Base-by-base conservation (phyloP, 257 asterid genomes). In the Solanum verrucosum region DNA sequence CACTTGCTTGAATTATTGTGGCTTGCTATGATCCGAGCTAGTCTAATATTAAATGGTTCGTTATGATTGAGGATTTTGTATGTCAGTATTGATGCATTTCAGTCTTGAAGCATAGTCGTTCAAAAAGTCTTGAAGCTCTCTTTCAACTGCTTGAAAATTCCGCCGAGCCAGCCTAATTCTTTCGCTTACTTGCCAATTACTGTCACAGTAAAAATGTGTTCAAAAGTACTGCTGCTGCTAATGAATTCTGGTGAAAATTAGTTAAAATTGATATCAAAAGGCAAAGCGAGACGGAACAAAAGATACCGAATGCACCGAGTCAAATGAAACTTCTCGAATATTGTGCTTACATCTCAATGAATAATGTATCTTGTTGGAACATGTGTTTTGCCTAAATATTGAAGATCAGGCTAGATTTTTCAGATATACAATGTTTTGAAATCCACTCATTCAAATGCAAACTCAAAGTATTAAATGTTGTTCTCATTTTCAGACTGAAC, bases 401-500 rank as follows among this genome's bases (percentile, higher is more conserved):
- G 85, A 49, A 82, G 85, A 29, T 29, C 40, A 44, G 42, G 85
- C 70, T 82, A 82, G 85, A 46, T 37, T 82, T 82, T 82, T 29
- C 44, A 29, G 21, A 49, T 82, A 82, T 12, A 31, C 70, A 44
- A 44, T 29, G 70, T 49, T 49, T 81, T 82, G 70, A 82, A 82
- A 29, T 82, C 27, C 21, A 82, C 6, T 31, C 68, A 49, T 82
- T 52, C 44, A 82, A 49, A 29, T 82, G 71, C 84, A 78, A 10
- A 38, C 16, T 40, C 25, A 52, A 84, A 75, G 42, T 87, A 37
- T 87, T 90, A 72, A 84, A 84, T 71, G 84, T 81, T 88, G 65
- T 84, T 78, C n/a, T 73, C 16, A 13, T 88, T 91, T 90, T 38
- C 95, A 97, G 99, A 67, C 93, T 97, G 74, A 96, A 97, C 90